Evolutionary conservation across 2,329 filamentous ascomycete species (phyloP), one percentile per base, ranked within the genome.

Genomic region (Aureobasidium subglaciale): DNA sequence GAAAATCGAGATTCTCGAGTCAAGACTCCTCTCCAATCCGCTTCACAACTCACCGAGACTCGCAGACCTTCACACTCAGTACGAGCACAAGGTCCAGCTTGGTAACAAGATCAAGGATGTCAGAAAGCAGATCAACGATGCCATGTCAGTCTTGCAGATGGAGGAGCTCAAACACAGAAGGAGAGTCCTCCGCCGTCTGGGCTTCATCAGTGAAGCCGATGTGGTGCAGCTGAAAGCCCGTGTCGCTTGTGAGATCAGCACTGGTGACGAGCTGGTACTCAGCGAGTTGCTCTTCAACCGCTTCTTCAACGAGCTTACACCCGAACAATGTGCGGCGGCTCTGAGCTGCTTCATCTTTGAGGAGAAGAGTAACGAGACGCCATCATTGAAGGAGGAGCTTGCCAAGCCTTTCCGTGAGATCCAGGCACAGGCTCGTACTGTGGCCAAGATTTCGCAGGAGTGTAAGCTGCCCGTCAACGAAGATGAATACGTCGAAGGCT

Each of bases 271-370:
- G 70, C 78, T 99, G 38, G 84, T 99, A 61, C 80, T 99, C 5
- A 90, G 88, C 11, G 93, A 99, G 71, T 78, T 99, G 25, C 80
- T 99, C 0, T 97, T 99, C 72, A 95, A 97, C 70, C 84, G 91
- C 35, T 97, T 96, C 79, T 99, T 99, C 80, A 99, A 97, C 68
- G 91, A 96, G 67, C 76, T 97, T 40, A 85, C 85, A 0, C 90
- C 93, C 0, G 92, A 97, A 70, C 81, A 92, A 62, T 88, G 86
- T 64, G 93, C 93, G 1, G 82, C 92, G 0, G 83, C 91, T 5
- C 79, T 99, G 58, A 95, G 89, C 64, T 91, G 89, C 67, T 97
- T 99, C 74, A 93, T 99, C 61, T 96, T 97, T 63, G 95, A 99
- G 67, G 93, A 99, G 74, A 96, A 95, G 77, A 85, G 88, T 45